A percentile compares a stretch with the other conserved stretches of the same genome.
Evolutionary conservation across 176 grass and related monocot species (phyloP).

Genomic region (Typha latifolia): DNA sequence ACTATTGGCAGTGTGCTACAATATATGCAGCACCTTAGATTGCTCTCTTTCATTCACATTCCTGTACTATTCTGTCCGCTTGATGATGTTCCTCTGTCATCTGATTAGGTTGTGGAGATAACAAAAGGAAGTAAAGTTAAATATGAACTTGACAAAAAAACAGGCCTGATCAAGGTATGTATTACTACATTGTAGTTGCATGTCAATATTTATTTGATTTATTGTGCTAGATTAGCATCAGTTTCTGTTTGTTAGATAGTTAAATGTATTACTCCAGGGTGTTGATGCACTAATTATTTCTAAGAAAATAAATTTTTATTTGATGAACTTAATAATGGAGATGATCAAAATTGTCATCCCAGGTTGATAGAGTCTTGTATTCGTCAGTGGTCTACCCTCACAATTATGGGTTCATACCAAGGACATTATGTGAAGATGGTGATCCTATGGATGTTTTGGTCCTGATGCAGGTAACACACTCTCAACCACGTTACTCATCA

Average conservation of each 20-base stretch:
- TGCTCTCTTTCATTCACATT: neutral
- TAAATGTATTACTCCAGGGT: neutral
- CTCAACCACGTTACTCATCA: too few species aligned
- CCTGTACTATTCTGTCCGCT: neutral
- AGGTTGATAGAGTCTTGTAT: slow-evolving; percentile 60
- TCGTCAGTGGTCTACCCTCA: slow-evolving; percentile 73
- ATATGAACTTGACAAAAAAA: slow-evolving; percentile 84
- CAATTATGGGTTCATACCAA: slow-evolving; percentile 66
- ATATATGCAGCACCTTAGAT: neutral
- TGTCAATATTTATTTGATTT: neutral
- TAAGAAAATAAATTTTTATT: neutral
- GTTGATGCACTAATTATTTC: neutral
- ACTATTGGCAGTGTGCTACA: neutral
- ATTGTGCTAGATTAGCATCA: neutral
- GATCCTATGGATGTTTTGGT: slow-evolving; percentile 77
- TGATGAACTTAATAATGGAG: neutral
- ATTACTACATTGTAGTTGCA: neutral
- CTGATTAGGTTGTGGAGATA: slow-evolving; percentile 60
- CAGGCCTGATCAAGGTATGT: slow-evolving; percentile 55
- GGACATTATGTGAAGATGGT: slow-evolving; percentile 64
- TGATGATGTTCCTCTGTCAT: neutral
- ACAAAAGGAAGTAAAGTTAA: slow-evolving; percentile 78
- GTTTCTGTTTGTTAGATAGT: neutral
- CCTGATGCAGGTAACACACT: slow-evolving; percentile 47
- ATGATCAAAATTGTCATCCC: slow-evolving; percentile 13